Evolutionary conservation across 2,329 filamentous ascomycete species (phyloP).

Genomic region (Stachybotrys elegans): DNA sequence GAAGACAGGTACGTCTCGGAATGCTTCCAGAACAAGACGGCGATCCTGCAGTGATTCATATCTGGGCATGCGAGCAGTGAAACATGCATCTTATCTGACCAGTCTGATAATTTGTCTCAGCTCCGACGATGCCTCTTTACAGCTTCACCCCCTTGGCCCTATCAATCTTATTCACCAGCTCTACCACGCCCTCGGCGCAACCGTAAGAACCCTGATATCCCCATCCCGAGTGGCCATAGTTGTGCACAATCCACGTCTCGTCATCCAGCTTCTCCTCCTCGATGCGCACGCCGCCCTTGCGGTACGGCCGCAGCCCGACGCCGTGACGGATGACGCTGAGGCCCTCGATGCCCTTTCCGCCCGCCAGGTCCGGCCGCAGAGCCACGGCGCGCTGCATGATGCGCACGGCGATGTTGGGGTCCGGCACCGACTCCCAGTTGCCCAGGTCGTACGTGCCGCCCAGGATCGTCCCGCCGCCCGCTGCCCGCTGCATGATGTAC

Average conservation of each 20-base stretch:
- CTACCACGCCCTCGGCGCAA: conserved; percentile 61
- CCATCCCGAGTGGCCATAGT: conserved; percentile 76
- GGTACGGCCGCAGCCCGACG: conserved; percentile 73
- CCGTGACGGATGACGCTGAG: conserved; percentile 75
- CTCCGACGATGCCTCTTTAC: conserved; percentile 9
- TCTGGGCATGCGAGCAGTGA: not conserved
- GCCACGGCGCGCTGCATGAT: conserved; percentile 78
- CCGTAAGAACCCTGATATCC: conserved; percentile 70
- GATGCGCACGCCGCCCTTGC: conserved; percentile 68
- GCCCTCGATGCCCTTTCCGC: conserved; percentile 63
- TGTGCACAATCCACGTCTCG: conserved; percentile 66
- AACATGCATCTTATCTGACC: not conserved
- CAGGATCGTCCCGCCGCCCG: conserved; percentile 74
- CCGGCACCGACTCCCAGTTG: conserved; percentile 74
- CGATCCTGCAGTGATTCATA: not conserved
- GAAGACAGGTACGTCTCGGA: not conserved
- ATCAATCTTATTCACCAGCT: conserved; percentile 60
- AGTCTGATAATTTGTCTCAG: not conserved
- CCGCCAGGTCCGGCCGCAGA: conserved; percentile 58
- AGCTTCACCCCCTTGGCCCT: conserved; percentile 20
- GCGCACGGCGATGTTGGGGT: conserved; percentile 71
- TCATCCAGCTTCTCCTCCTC: conserved; percentile 53
- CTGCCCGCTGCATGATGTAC: conserved; percentile 80
- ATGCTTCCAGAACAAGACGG: too few relatives aligned
- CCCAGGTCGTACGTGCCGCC: conserved; percentile 80